Base-by-base conservation (phyloP, 441 rosid genomes). In the Rhodomyrtus psidioides region DNA sequence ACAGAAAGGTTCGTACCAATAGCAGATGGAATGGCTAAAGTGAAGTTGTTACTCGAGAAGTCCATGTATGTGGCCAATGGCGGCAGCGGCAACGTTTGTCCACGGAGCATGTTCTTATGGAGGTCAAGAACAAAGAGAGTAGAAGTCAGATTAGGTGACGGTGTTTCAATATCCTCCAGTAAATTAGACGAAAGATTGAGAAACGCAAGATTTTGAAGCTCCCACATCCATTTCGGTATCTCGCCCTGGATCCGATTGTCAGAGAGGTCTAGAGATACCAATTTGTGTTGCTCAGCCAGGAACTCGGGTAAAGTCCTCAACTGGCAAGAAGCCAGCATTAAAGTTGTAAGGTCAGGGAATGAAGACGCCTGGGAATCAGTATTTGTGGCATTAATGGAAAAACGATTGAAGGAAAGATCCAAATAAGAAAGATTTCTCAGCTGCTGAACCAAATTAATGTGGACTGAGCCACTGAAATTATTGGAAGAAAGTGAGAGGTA, bases 191-290 rank as follows among this genome's bases (percentile, higher is more conserved):
- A 94, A 81, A 94, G 89, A 87, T 94, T 86, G 24, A 95, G 65
- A 34, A 86, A 1, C 0, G 0, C 0, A 2, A 91, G 88, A 15
- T 1, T 0, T 1, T 83, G 75, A 21, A 91, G 54, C 27, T 5
- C 9, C 91, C 93, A 91, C 44, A 95, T 82, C 97, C 96, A 94
- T 12, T 12, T 1, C 0, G 95, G 97, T 12, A 92, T 57, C 30
- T 23, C 12, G 7, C 92, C 93, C 75, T 16, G 46, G 56, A 93
- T 92, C 1, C 54, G 44, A 86, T 94, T 94, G 27, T 30, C 7
- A 8, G 95, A 93, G 87, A 93, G 91, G 82, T 92, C 93, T 30
- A 93, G 75, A 65, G 0, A 0, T 39, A 0, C 0, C 16, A 93
- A 21, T 7, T 0, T 65, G 9, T 39, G 81, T 44, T 88, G 92